Evolutionary conservation across 352 stramenopile species (phyloP).

Genomic region (Phytopythium boreale): DNA sequence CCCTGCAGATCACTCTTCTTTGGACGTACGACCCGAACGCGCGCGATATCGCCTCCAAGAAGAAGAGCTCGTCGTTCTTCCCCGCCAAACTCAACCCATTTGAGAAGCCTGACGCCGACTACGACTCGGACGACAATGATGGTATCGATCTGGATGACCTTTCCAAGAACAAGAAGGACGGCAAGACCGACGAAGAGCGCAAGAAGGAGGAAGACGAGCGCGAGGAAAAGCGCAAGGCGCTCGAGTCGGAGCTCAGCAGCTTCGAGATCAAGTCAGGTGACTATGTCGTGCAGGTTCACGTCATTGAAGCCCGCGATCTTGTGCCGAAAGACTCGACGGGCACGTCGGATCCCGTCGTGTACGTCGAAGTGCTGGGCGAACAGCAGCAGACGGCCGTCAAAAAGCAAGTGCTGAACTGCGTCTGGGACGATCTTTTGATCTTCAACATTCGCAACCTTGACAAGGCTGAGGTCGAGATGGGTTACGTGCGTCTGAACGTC

Average conservation of each 20-base stretch:
- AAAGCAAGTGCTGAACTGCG: conserved; percentile 84
- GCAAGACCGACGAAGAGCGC: conserved; percentile 63
- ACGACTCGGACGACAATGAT: conserved; percentile 70
- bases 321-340: conserved; percentile 86
- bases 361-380: conserved; percentile 84
- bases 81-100: conserved; percentile 37
- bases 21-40: conserved; percentile 58
- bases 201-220: conserved; percentile 70
- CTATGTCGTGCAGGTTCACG: conserved; percentile 87
- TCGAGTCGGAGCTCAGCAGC: conserved; percentile 70
- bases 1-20: conserved; percentile 46
- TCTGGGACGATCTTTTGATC: conserved; percentile 85
- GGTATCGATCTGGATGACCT: conserved; percentile 52
- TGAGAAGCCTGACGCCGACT: conserved; percentile 61
- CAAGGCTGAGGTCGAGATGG: conserved; percentile 82
- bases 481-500: conserved; percentile 72
- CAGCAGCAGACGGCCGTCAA: conserved; percentile 82
- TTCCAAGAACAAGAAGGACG: conserved; percentile 51
- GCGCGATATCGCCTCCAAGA: conserved; percentile 60
- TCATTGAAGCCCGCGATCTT: conserved; percentile 89
- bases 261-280: conserved; percentile 87
- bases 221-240: conserved; percentile 70
- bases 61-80: conserved; percentile 67
- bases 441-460: conserved; percentile 76
- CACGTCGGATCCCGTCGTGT: conserved; percentile 90